Base-by-base conservation (phyloP, 805 yeast species). In the Yamadazyma olivae region DNA sequence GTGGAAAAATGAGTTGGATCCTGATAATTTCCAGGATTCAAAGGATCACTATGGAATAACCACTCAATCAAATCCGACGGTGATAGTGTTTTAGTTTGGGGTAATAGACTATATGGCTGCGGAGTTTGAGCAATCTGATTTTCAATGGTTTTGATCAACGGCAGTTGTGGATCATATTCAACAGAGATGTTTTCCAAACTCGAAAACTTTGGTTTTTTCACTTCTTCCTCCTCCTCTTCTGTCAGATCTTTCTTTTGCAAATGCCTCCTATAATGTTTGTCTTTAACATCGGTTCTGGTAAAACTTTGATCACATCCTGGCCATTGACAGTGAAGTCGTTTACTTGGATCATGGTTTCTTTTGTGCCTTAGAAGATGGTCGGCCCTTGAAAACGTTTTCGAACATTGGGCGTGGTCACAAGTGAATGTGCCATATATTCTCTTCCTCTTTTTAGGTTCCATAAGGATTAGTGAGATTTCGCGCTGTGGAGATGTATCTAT, bases 291-390 rank as follows among this genome's bases (percentile, higher is more conserved):
- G 17, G 43, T 50, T 20, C 59, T 38, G 8, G 42, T 30, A 32
- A 54, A 54, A 9, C 25, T 27, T 20, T 38, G 43, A 10, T 36
- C 30, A 36, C 59, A 54, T 5, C 47, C 46, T 12, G 51, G 48
- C 44, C 48, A 45, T 4, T 33, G 6, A 27, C 59, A 54, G 3
- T 27, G 21, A 20, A 38, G 32, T 17, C 34, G 32, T 12, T 15
- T 23, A 13, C 34, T 17, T 10, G 53, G 50, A 30, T 44, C 46
- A 39, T 79, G 86, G 50, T 79, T 79, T 36, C 77, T 61, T 46
- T 75, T 68, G 51, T 79, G 86, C 27, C 86, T 59, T 5, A 79
- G 63, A n/a, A 79, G 54, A 55, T 79, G 84, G 49, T 79, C 86
- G 1, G 76, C 66, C 25, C 85, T 53, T 13, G 75, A 70, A 48